phyloP scores from a whole-genome alignment of 495 filamentous ascomycete genomes.

The Astrothelium subdiscretum region DNA sequence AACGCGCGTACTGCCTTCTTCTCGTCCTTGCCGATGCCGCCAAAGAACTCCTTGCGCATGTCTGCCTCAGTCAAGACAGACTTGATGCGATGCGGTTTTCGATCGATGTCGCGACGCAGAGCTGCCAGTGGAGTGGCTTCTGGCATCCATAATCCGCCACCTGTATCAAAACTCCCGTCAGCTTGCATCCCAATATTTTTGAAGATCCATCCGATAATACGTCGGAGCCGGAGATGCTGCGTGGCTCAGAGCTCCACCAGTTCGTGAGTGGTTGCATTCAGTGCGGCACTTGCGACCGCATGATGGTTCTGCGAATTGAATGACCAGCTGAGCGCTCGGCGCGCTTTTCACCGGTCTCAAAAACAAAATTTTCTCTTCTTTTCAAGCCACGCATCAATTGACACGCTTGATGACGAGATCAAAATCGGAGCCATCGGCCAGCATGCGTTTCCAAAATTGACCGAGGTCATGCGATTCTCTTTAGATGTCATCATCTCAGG shows the following conservation, averaged over 20 bases:
- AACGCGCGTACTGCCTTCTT: conserved; percentile 57
- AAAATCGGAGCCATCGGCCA: too few species aligned
- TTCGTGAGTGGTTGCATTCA: background rate
- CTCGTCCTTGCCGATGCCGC: conserved; percentile 41
- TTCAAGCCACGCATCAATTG: too few species aligned
- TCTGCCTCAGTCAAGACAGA: conserved; percentile 44
- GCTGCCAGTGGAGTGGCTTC: conserved; percentile 47
- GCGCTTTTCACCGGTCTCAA: background rate
- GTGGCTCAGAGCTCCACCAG: background rate
- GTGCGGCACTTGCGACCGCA: background rate
- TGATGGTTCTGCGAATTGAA: background rate
- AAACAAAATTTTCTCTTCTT: conserved; percentile 5
- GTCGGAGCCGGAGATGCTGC: background rate
- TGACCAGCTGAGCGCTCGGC: background rate
- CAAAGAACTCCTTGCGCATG: conserved; percentile 54
- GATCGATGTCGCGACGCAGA: conserved; percentile 63
- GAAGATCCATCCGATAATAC: background rate
- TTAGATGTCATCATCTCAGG: too few species aligned
- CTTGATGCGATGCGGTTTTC: conserved; percentile 53
- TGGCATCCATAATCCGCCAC: conserved; percentile 70
- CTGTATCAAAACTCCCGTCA: conserved; percentile 26
- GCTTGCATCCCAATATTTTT: background rate
- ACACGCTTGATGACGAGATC: too few species aligned
- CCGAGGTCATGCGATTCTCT: too few species aligned
- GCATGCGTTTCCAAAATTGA: too few species aligned